phyloP scores from a whole-genome alignment of 2,329 filamentous ascomycete genomes.

The Leptographium galeiforme region DNA sequence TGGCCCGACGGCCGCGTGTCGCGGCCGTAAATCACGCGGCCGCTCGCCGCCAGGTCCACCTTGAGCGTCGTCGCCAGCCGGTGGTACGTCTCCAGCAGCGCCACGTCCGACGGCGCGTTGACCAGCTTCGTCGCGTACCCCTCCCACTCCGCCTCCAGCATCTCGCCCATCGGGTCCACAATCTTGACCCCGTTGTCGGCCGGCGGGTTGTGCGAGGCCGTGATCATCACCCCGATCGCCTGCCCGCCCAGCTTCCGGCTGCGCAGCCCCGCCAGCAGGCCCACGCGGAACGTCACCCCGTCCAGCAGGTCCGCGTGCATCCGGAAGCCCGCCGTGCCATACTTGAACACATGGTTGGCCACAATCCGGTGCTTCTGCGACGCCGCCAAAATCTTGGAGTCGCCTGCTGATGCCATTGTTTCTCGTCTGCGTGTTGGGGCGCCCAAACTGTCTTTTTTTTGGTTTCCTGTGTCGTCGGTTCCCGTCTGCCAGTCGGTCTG shows the following conservation, averaged over 20 bases:
- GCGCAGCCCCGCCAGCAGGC: constrained; percentile 74
- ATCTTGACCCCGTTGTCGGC: constrained; percentile 89
- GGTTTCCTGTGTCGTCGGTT: too few relatives aligned
- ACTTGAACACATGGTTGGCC: constrained; percentile 40
- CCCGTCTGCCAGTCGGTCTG: too few relatives aligned
- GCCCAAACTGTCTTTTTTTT: too few relatives aligned
- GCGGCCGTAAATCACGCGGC: constrained; percentile 76
- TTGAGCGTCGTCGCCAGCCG: constrained; percentile 62
- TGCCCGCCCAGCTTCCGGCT: constrained; percentile 82
- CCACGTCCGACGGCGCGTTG: constrained; percentile 65
- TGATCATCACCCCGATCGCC: constrained; percentile 94
- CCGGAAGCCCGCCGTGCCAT: constrained; percentile 55
- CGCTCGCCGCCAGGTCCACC: constrained; percentile 56
- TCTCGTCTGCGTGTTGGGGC: too few relatives aligned
- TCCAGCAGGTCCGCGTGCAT: constrained; percentile 71
- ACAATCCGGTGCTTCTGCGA: constrained; percentile 50
- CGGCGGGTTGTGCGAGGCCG: constrained; percentile 82
- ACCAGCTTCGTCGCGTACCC: constrained; percentile 75
- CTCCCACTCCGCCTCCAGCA: constrained; percentile 96
- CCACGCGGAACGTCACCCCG: constrained; percentile 85
- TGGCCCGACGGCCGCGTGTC: constrained; percentile 90
- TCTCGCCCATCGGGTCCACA: constrained; percentile 94
- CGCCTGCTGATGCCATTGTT: constrained; percentile 6
- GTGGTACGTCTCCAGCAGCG: constrained; percentile 63
- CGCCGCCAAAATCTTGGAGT: constrained; percentile 39